These are phyloP conservation scores for Microthlaspi erraticum DNA, from an alignment of 345 rosid genomes.

Conservation along the genomic window DNA sequence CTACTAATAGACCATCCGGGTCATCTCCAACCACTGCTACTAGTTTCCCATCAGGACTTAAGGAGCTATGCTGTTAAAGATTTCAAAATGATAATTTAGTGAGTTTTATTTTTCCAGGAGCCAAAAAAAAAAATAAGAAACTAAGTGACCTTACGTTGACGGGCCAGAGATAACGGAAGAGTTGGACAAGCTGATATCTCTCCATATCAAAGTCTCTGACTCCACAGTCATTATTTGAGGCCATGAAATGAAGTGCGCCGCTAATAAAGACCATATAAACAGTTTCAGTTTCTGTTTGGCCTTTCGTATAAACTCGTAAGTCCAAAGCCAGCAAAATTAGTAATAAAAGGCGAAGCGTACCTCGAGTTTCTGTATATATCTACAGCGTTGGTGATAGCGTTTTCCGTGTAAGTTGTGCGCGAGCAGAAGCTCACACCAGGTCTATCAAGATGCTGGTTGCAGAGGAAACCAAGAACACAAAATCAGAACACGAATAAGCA, in stretches of 20 bases:
- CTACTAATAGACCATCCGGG: conserved; percentile 69
- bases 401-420: conserved; percentile 84
- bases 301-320: background rate
- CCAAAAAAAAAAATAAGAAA: background rate
- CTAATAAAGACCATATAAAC: conserved; percentile 42
- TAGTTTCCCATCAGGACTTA: conserved; percentile 77
- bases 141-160: conserved; percentile 61
- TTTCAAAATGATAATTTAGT: conserved; percentile 7
- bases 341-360: conserved; percentile 45
- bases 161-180: conserved; percentile 72
- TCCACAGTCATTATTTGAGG: conserved; percentile 83
- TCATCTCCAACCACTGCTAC: conserved; percentile 75
- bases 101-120: background rate
- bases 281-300: conserved; percentile 17
- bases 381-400: conserved; percentile 91
- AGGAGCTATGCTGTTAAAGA: conserved; percentile 65
- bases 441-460: conserved; percentile 72
- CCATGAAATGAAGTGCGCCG: conserved; percentile 75
- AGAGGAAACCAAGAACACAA: conserved; percentile 14
- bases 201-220: conserved; percentile 86
- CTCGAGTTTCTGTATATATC: conserved; percentile 77
- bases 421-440: conserved; percentile 89
- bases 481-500: background rate
- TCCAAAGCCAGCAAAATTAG: background rate
- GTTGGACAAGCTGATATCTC: conserved; percentile 64